Conservation (phyloP, 2,329 filamentous ascomycete genomes). For the Aureobasidium sp. region DNA sequence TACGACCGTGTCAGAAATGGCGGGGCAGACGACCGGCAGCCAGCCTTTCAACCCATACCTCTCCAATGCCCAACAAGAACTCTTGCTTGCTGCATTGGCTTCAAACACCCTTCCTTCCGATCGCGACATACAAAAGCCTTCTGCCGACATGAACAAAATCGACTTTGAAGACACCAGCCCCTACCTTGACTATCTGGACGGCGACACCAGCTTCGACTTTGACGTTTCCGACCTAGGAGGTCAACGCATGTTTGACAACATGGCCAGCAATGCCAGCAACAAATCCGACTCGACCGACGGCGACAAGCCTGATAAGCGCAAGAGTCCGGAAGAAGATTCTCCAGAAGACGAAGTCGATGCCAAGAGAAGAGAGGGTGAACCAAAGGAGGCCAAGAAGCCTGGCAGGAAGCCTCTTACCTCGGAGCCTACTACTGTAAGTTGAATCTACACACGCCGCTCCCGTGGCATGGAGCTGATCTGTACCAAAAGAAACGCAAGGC, state of each 20-base stretch:
- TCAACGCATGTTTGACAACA: slow-evolving; percentile 66
- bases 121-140: slow-evolving; percentile 1
- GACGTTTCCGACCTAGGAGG: slow-evolving; percentile 51
- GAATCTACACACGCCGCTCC: background rate
- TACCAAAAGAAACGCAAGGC: slow-evolving; percentile 80
- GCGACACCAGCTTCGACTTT: slow-evolving; percentile 69
- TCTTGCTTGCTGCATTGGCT: slow-evolving; percentile 41
- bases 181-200: slow-evolving; percentile 74
- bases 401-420: slow-evolving; percentile 92
- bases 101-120: slow-evolving; percentile 34
- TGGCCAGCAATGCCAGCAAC: slow-evolving; percentile 47
- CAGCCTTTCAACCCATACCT: slow-evolving; percentile 36
- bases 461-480: background rate
- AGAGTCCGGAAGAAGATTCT: slow-evolving; percentile 58
- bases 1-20: slow-evolving; percentile 16
- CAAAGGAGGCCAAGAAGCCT: slow-evolving; percentile 88
- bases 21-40: slow-evolving; percentile 16
- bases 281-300: slow-evolving; percentile 27
- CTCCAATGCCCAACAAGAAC: slow-evolving; percentile 41
- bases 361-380: slow-evolving; percentile 74
- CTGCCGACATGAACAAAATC: slow-evolving; percentile 22
- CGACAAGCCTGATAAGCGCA: slow-evolving; percentile 62
- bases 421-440: slow-evolving; percentile 90
- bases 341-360: slow-evolving; percentile 59
- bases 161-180: slow-evolving; percentile 49